Percentiles rank a stretch among this genome's conserved stretches.
Evolutionary conservation across 345 rosid species (phyloP).

Genomic region (Ceriops zippeliana): DNA sequence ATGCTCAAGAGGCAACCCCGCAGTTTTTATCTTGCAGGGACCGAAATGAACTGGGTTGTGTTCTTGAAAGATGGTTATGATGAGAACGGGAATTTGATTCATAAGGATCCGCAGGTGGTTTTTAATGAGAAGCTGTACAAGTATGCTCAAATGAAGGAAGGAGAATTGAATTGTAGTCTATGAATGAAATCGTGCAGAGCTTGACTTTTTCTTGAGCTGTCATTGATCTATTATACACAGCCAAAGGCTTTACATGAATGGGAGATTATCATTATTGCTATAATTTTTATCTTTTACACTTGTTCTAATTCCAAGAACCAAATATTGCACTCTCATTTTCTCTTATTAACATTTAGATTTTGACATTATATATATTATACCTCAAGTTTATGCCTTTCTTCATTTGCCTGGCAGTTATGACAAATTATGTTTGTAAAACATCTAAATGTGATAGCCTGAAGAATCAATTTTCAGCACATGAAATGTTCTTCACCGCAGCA

Average conservation of each 20-base stretch:
- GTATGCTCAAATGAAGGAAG: constrained; percentile 51
- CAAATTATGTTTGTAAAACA: too few relatives aligned
- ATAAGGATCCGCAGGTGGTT: constrained; percentile 73
- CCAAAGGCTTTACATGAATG: not conserved
- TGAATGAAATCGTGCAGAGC: constrained; percentile 10
- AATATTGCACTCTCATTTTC: too few relatives aligned
- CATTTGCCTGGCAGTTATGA: too few relatives aligned
- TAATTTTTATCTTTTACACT: too few relatives aligned
- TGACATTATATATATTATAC: too few relatives aligned
- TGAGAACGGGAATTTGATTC: constrained; percentile 48
- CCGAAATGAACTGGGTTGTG: constrained; percentile 94
- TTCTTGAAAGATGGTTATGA: constrained; percentile 65
- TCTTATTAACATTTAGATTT: too few relatives aligned
- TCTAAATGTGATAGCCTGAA: too few relatives aligned
- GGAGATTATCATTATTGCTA: too few relatives aligned
- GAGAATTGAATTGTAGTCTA: constrained; percentile 19
- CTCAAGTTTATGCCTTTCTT: too few relatives aligned
- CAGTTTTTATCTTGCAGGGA: constrained; percentile 84
- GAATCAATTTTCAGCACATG: too few relatives aligned
- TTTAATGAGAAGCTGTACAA: constrained; percentile 58
- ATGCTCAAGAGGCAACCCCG: constrained; percentile 72
- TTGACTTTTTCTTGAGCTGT: not conserved
- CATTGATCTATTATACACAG: not conserved
- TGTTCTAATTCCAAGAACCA: too few relatives aligned
- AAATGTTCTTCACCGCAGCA: too few relatives aligned